Base-by-base conservation (phyloP, 768 basidiomycete genomes). In the Collybia mongolica region DNA sequence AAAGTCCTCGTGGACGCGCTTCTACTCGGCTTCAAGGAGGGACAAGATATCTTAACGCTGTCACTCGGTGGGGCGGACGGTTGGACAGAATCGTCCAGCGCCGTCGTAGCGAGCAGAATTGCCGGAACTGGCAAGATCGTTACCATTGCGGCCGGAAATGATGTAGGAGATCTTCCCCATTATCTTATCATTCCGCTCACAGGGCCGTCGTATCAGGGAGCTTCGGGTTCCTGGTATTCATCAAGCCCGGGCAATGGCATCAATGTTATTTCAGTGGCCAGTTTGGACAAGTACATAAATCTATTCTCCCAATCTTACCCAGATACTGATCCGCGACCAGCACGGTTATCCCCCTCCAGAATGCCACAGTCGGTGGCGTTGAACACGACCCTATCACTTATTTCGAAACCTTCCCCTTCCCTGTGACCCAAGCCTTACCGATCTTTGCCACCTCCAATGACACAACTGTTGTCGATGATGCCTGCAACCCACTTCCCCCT, bases 41-140 rank as follows among this genome's bases (percentile, higher is more conserved):
- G 77, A 0, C 70, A 77, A 53, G 81, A 88, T 60, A 76, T 90
- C 50, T 67, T 89, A 53, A 82, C 81, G 3, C 65, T 89, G 56
- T 85, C 83, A n/a, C 64, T 89, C 5, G 86, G 86, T 29, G 79
- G 81, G 12, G 55, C 74, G 3, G 73, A 77, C 52, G 85, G 84
- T 2, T 90, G 86, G 86, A 82, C 83, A 1, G 78, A 81, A 58
- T 71, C 73, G 19, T 65, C 77, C 7, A 65, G 68, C 40, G 59
- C 80, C 8, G 83, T 86, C 1, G 72, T 87, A 2, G 79, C 84
- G 0, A 80, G 78, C 56, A 67, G 84, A 39, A 76, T 89, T 36
- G 76, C 81, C 2, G 71, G 65, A 3, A 65, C 67, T 20, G 86
- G 87, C 5, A 81, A 74, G 56, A 72, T 85, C 41, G 79, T 88